Conservation (phyloP, 345 rosid species). For the Leavenworthia alabamica region DNA sequence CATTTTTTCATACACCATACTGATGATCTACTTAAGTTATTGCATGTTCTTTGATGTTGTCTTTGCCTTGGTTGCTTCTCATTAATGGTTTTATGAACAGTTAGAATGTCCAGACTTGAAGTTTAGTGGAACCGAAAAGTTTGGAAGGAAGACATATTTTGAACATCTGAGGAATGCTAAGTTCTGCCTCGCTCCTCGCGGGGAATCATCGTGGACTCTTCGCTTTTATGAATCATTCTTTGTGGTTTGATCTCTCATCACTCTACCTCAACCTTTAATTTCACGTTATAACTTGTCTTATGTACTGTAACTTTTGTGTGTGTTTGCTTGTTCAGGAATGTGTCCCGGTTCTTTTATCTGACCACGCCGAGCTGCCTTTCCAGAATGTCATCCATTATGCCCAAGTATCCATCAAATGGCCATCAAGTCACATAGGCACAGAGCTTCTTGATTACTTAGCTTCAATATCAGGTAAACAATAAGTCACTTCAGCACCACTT, state of each 20-base stretch:
- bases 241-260: conserved; percentile 52
- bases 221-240: conserved; percentile 90
- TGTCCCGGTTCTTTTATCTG: conserved; percentile 88
- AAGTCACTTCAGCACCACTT: not conserved
- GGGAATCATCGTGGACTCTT: conserved; percentile 98
- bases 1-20: not conserved
- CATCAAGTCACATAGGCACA: conserved; percentile 65
- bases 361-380: conserved; percentile 81
- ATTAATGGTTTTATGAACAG: conserved; percentile 39
- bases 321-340: conserved; percentile 61
- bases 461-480: conserved; percentile 53
- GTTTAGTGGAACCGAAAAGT: conserved; percentile 78
- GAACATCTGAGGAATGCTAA: conserved; percentile 83
- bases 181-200: conserved; percentile 96
- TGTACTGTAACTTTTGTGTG: not conserved
- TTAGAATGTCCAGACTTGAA: conserved; percentile 93
- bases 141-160: conserved; percentile 76
- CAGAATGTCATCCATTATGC: conserved; percentile 83
- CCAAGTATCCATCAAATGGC: conserved; percentile 90
- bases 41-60: not conserved
- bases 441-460: conserved; percentile 77
- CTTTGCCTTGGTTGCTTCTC: not conserved
- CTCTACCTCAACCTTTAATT: not conserved
- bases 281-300: not conserved
- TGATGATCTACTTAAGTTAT: not conserved